phyloP scores from a whole-genome alignment of 495 filamentous ascomycete species.

The Tuber indicum region DNA sequence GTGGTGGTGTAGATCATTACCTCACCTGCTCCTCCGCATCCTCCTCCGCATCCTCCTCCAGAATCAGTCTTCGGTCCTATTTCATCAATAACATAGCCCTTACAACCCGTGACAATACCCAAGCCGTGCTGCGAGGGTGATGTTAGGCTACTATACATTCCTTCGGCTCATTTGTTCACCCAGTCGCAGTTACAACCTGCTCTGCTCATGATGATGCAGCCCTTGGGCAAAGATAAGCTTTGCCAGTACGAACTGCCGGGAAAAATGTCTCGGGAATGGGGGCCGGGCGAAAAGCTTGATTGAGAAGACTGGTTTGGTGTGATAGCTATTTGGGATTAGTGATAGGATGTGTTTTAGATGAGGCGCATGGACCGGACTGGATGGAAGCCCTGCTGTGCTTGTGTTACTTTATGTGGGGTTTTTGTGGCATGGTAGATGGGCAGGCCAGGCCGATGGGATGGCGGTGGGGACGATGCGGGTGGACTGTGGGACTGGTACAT shows the following conservation, averaged over 20 bases:
- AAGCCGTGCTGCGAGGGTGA: not conserved
- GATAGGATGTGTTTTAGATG: not conserved
- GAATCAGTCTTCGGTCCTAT: not conserved
- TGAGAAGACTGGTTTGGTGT: not conserved
- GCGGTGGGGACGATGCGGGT: not conserved
- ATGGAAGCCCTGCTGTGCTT: not conserved
- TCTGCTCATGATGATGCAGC: not conserved
- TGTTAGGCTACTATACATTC: not conserved
- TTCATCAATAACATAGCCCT: not conserved
- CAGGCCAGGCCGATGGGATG: not conserved
- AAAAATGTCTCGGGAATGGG: not conserved
- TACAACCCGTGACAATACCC: not conserved
- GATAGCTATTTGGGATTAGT: not conserved
- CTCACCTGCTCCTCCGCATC: not conserved
- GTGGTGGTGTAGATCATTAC: not conserved
- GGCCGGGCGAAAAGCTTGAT: not conserved
- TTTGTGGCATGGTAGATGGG: not conserved
- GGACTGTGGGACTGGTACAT: not conserved
- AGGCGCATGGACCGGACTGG: not conserved
- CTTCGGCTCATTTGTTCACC: not conserved
- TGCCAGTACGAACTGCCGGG: not conserved
- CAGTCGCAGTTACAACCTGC: not conserved
- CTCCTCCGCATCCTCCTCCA: not conserved
- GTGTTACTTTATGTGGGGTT: not conserved
- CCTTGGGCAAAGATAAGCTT: not conserved